These are phyloP conservation scores for Boletus barrowsii DNA, from an alignment of 768 basidiomycete species.

Conservation along the genomic window DNA sequence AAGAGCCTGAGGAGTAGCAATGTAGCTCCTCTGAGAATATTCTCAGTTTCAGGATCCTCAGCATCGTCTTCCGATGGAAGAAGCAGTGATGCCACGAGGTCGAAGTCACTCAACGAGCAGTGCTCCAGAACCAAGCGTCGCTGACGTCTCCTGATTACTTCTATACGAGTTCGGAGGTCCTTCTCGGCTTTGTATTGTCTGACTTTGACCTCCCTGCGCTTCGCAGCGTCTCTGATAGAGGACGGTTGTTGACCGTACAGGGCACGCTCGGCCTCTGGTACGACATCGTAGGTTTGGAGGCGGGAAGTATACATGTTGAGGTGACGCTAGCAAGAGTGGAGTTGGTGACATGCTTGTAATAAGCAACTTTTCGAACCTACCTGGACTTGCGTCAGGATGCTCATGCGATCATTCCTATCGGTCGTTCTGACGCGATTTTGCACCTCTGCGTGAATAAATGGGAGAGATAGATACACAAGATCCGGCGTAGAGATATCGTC, in stretches of 20 bases:
- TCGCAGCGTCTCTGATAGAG: slow-evolving; percentile 59
- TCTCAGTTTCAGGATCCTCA: slow-evolving; percentile 59
- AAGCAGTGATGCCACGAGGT: slow-evolving; percentile 63
- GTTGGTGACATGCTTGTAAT: slow-evolving; percentile 1
- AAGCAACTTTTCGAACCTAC: slow-evolving; percentile 39
- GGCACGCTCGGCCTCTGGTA: slow-evolving; percentile 56
- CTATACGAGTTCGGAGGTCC: slow-evolving; percentile 65
- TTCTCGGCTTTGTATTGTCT: slow-evolving; percentile 87
- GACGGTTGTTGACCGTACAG: slow-evolving; percentile 50
- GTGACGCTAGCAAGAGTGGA: slow-evolving; percentile 41
- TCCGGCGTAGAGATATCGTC: slow-evolving; percentile 80
- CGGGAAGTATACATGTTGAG: slow-evolving; percentile 44
- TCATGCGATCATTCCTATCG: slow-evolving; percentile 57
- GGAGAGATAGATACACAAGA: slow-evolving; percentile 71
- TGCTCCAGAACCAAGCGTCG: slow-evolving; percentile 37
- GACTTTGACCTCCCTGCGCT: slow-evolving; percentile 84
- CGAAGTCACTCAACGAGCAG: slow-evolving; percentile 48
- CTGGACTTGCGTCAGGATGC: slow-evolving; percentile 51
- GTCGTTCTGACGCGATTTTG: slow-evolving; percentile 55
- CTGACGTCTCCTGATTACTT: slow-evolving; percentile 56
- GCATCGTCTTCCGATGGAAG: slow-evolving; percentile 39
- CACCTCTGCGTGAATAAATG: slow-evolving; percentile 65
- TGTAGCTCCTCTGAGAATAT: slow-evolving; percentile 61
- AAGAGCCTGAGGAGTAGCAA: slow-evolving; percentile 71
- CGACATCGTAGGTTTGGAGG: slow-evolving; percentile 64